Conservation (phyloP, 345 rosid species). For the Dovyalis caffra region DNA sequence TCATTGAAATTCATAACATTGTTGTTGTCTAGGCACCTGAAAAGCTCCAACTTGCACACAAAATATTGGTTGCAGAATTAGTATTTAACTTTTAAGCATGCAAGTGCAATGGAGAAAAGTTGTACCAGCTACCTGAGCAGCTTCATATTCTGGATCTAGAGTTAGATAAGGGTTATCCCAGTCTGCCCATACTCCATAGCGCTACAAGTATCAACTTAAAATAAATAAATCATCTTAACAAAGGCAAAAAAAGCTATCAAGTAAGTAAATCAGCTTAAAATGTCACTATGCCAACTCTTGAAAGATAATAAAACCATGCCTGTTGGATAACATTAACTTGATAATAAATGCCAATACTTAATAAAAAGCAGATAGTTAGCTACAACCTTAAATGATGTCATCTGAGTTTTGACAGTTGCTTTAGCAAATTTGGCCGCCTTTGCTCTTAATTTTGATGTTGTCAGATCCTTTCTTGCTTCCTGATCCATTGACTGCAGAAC, state of each 20-base stretch:
- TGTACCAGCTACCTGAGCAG: conserved; percentile 71
- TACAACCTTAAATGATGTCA: conserved; percentile 88
- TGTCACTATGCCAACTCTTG: not conserved
- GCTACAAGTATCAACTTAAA: conserved; percentile 49
- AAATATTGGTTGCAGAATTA: not conserved
- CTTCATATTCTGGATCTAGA: conserved; percentile 94
- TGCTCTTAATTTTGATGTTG: conserved; percentile 78
- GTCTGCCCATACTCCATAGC: conserved; percentile 96
- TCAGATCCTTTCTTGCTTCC: conserved; percentile 79
- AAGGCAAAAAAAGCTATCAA: not conserved
- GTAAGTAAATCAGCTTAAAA: conserved; percentile 6
- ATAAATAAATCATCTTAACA: not conserved
- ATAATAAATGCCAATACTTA: not conserved
- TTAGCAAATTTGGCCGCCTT: conserved; percentile 93
- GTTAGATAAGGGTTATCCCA: conserved; percentile 87
- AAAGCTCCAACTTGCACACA: not conserved
- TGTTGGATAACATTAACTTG: not conserved
- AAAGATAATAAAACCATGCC: not conserved
- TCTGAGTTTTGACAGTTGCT: conserved; percentile 91
- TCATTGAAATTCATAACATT: not conserved
- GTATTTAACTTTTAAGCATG: not conserved
- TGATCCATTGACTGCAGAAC: conserved; percentile 92
- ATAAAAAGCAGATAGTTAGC: not conserved
- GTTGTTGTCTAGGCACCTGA: not conserved
- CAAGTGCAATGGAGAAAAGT: conserved; percentile 21